These are phyloP conservation scores for Alectoria sarmentosa DNA, from an alignment of 495 filamentous ascomycete species.

Conservation along the genomic window DNA sequence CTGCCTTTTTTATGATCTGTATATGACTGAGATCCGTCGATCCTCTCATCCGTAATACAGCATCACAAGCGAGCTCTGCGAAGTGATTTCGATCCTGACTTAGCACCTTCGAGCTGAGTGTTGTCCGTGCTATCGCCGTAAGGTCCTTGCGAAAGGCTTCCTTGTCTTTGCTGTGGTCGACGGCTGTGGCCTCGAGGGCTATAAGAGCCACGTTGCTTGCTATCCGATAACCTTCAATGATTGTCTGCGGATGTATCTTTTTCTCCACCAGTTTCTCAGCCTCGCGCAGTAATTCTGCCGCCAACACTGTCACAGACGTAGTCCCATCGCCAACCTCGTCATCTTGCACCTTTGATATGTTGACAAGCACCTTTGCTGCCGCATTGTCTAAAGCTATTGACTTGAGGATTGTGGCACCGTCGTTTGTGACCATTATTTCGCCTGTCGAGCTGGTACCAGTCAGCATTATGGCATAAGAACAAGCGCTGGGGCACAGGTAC, in stretches of 20 bases:
- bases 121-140: constrained; percentile 87
- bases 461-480: constrained; percentile 16
- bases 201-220: constrained; percentile 79
- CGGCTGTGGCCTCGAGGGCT: constrained; percentile 74
- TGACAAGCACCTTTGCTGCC: constrained; percentile 93
- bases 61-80: constrained; percentile 83
- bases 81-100: constrained; percentile 93
- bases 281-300: constrained; percentile 90
- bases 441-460: constrained; percentile 66
- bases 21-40: constrained; percentile 96
- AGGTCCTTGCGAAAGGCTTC: constrained; percentile 86
- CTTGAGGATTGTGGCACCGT: constrained; percentile 96
- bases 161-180: constrained; percentile 78
- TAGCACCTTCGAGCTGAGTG: constrained; percentile 93
- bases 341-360: constrained; percentile 98
- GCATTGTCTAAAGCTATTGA: constrained; percentile 99
- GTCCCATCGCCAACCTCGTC: constrained; percentile 98
- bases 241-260: constrained; percentile 98
- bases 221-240: constrained; percentile 98
- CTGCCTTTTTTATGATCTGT: constrained; percentile 98
- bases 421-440: constrained; percentile 97
- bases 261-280: constrained; percentile 94
- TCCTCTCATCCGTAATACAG: constrained; percentile 81
- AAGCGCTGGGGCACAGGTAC: constrained; percentile 41
- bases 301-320: constrained; percentile 83